These are phyloP conservation scores for Calonectria pteridis DNA, from an alignment of 2,329 filamentous ascomycete genomes.

Conservation along the genomic window DNA sequence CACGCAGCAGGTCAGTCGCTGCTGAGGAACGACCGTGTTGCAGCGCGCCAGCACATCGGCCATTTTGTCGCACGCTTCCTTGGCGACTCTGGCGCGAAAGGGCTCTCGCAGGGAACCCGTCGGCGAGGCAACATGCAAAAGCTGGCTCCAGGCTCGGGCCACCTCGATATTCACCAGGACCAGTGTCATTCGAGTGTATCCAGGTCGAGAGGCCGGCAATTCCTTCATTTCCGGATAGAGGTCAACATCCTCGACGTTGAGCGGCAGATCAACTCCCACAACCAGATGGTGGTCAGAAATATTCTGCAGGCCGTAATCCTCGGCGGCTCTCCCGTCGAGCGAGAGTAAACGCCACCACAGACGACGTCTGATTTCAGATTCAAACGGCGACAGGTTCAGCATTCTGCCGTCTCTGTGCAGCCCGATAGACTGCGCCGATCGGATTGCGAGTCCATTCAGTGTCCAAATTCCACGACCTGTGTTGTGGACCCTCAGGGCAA, in stretches of 20 bases:
- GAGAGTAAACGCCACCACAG: constrained; percentile 67
- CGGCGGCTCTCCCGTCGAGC: constrained; percentile 63
- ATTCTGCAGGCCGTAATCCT: constrained; percentile 64
- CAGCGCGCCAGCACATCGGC: constrained; percentile 49
- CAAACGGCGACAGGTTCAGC: constrained; percentile 63
- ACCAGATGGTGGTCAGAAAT: constrained; percentile 12
- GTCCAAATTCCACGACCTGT: constrained; percentile 53
- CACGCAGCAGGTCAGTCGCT: constrained; percentile 46
- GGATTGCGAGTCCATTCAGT: constrained; percentile 58
- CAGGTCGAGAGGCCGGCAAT: constrained; percentile 59
- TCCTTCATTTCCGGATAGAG: constrained; percentile 59
- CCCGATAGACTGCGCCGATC: constrained; percentile 63
- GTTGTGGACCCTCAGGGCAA: constrained; percentile 49
- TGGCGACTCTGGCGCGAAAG: constrained; percentile 56
- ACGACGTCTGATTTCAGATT: constrained; percentile 67
- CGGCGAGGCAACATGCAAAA: constrained; percentile 38
- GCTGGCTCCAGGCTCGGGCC: constrained; percentile 44
- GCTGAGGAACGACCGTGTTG: constrained; percentile 65
- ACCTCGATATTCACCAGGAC: constrained; percentile 66
- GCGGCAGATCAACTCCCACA: constrained; percentile 63
- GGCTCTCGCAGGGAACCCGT: constrained; percentile 38
- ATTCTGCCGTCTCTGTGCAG: constrained; percentile 64
- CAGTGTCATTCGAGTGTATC: constrained; percentile 71
- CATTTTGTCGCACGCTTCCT: constrained; percentile 52
- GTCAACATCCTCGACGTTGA: constrained; percentile 68